Base-by-base conservation (phyloP, 2,329 filamentous ascomycete genomes). In the Cercospora nicotianae region DNA sequence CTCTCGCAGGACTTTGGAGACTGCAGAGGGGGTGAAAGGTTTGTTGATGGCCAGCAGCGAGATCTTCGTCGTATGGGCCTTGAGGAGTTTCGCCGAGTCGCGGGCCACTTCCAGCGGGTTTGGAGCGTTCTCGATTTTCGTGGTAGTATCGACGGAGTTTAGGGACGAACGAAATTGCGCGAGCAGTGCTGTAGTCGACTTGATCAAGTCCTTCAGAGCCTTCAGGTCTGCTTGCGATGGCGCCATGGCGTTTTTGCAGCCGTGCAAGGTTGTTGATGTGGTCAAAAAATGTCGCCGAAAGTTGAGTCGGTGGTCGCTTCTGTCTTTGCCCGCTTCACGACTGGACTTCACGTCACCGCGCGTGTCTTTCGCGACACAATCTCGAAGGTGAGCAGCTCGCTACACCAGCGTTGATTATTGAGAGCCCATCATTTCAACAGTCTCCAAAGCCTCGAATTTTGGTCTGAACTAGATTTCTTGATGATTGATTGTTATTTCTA, bases 41-140 rank as follows among this genome's bases (percentile, higher is more conserved):
- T 92, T 87, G 75, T 92, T 97, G 75, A 96, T 91, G 1, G 95
- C 87, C 12, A 98, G 86, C 0, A 97, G 89, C 0, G 92, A 94
- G 28, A 97, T 85, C 70, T 96, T 97, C 5, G 93, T 97, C 1
- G 90, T 87, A 77, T 97, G 93, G 0, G 93, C 92, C 77, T 88
- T 89, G 67, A 97, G 87, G 5, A 96, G 84, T 28, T 85, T 87
- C 0, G 92, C 87, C 0, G 91, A 86, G 74, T 94, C 90, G 73
- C 87, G 86, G 36, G 94, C 87, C 67, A 94, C 85, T 13, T 87
- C 81, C 26, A 97, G 85, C 9, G 88, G 84, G 70, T 90, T 76
- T 3, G 77, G 77, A 80, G 76, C 72, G 76, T 79, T 64, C 69
- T 73, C 59, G 72, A 79, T 66, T 8, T 69, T 69, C 12, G 71